A percentile compares a stretch with the other conserved stretches of the same genome.
phyloP scores from a whole-genome alignment of 2,329 filamentous ascomycete genomes.

The Zymoseptoria pseudotritici region DNA sequence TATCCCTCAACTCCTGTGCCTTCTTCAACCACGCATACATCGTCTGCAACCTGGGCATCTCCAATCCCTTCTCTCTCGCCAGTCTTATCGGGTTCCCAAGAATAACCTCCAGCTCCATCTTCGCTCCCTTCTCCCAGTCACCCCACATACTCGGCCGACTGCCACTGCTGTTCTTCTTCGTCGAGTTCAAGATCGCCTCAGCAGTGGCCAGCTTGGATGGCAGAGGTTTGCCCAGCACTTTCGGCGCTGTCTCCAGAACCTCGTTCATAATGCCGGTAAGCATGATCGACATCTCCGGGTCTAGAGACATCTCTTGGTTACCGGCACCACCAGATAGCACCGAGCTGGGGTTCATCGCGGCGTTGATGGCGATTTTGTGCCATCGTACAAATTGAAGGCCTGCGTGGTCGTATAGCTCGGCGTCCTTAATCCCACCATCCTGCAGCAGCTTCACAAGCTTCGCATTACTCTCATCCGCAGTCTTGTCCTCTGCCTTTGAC shows the following conservation, averaged over 20 bases:
- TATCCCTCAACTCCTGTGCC: slow-evolving; percentile 49
- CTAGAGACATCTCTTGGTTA: slow-evolving; percentile 59
- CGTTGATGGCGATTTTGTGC: slow-evolving; percentile 73
- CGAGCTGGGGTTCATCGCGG: slow-evolving; percentile 65
- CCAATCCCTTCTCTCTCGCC: slow-evolving; percentile 53
- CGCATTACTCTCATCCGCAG: slow-evolving; percentile 34
- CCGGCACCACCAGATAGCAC: slow-evolving; percentile 58
- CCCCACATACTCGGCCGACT: slow-evolving; percentile 58
- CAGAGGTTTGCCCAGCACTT: slow-evolving; percentile 54
- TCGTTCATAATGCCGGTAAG: slow-evolving; percentile 62
- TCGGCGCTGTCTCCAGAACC: slow-evolving; percentile 56
- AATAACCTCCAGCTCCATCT: slow-evolving; percentile 66
- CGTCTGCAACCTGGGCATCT: slow-evolving; percentile 60
- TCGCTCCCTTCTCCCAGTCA: slow-evolving; percentile 60
- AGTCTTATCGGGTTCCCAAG: slow-evolving; percentile 63
- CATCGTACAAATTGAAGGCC: slow-evolving; percentile 64
- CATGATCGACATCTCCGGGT: slow-evolving; percentile 56
- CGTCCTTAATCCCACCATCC: slow-evolving; percentile 58
- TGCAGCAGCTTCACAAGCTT: slow-evolving; percentile 49
- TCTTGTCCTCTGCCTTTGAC: slow-evolving; percentile 17
- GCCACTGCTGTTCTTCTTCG: slow-evolving; percentile 53
- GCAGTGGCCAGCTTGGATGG: slow-evolving; percentile 54
- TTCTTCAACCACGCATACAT: slow-evolving; percentile 60
- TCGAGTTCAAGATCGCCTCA: slow-evolving; percentile 57
- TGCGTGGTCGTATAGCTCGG: slow-evolving; percentile 55